These are phyloP conservation scores for Betula pendula DNA, from an alignment of 306 rosid species.

Conservation along the genomic window DNA sequence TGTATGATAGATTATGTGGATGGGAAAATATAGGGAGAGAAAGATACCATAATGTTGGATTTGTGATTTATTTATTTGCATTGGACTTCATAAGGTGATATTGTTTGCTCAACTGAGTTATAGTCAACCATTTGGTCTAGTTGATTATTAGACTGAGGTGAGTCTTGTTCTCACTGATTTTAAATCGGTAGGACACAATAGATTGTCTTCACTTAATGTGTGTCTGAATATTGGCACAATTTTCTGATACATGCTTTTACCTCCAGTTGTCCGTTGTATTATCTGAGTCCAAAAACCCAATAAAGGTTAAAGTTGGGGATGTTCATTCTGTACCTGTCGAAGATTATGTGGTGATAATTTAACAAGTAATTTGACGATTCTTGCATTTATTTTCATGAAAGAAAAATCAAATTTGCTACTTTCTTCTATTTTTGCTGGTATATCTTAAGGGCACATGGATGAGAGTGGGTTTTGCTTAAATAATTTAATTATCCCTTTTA, in stretches of 20 bases:
- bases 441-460: not conserved
- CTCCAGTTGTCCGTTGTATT: not conserved
- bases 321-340: not conserved
- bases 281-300: not conserved
- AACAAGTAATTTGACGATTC: not conserved
- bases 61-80: not conserved
- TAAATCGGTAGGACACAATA: not conserved
- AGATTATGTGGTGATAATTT: not conserved
- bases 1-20: not conserved
- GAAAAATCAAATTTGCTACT: not conserved
- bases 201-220: not conserved
- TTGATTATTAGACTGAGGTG: not conserved
- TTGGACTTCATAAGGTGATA: not conserved
- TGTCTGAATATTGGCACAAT: not conserved
- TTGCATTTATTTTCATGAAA: constrained; percentile 17
- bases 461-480: constrained; percentile 4
- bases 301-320: not conserved
- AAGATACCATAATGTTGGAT: not conserved
- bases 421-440: constrained; percentile 6
- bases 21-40: not conserved
- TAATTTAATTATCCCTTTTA: constrained; percentile 20
- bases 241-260: not conserved
- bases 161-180: not conserved
- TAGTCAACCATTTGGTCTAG: not conserved
- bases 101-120: not conserved